Evolutionary conservation across 78 protist genomes (phyloP).

Genomic region (Dictyostelium firmibasis): DNA sequence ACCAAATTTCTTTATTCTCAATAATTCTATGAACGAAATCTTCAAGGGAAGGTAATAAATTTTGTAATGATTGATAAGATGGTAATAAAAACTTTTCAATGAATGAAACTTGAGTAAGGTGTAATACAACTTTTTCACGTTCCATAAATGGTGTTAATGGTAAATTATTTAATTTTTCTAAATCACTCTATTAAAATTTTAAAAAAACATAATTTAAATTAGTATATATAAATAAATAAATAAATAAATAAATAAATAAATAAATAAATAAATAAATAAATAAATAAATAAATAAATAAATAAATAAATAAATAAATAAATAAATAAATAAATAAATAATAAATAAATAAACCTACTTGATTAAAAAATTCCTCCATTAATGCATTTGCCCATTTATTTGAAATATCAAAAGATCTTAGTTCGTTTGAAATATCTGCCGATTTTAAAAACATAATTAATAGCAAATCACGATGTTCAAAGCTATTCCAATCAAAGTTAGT

Average conservation of each 20-base stretch:
- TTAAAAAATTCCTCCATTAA: constrained; percentile 48
- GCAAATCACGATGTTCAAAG: constrained; percentile 41
- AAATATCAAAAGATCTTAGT: constrained; percentile 50
- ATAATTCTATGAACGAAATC: constrained; percentile 47
- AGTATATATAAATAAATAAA: not conserved
- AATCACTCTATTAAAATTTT: constrained; percentile 16
- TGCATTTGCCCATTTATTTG: constrained; percentile 68
- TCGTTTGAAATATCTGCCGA: constrained; percentile 66
- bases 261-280: not conserved
- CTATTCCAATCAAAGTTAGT: constrained; percentile 12
- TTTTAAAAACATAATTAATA: constrained; percentile 64
- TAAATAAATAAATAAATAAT: not conserved
- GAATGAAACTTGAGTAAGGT: constrained; percentile 39
- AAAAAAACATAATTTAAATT: not conserved
- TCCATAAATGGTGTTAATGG: constrained; percentile 69
- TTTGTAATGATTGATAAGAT: constrained; percentile 56
- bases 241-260: not conserved
- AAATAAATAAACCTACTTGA: not conserved
- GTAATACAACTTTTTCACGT: constrained; percentile 51
- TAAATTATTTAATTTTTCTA: constrained; percentile 39
- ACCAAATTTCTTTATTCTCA: constrained; percentile 37
- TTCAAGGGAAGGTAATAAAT: constrained; percentile 21
- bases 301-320: not conserved
- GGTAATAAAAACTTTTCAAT: constrained; percentile 54
- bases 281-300: not conserved